Evolutionary conservation across 2,329 filamentous ascomycete genomes (phyloP), one percentile per base, ranked within the genome.

Genomic region (Paracamarosporium sp.): DNA sequence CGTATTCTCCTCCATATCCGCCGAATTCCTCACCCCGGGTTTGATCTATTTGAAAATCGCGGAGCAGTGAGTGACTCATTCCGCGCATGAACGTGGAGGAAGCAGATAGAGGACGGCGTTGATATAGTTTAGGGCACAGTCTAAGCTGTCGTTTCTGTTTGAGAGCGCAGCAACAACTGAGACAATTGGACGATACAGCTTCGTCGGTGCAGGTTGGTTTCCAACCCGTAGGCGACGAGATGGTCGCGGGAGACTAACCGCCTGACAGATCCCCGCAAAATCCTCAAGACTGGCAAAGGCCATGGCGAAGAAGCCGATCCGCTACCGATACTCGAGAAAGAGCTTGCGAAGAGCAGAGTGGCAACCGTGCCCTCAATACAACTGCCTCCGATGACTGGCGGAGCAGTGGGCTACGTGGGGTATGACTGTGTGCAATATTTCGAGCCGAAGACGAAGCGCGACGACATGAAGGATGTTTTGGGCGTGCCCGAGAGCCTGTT

Each of bases 341-440:
- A 97, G 79, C 85, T 99, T 43, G 85, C 87, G 17, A 83, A 90
- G 71, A 90, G 88, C 76, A 86, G 91, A 25, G 91, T 97, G 62
- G 90, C 93, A 31, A 86, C 91, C 38, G 87, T 99, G 3, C 93
- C 95, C 0, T 91, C 89, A 1, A 81, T 98, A 70, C 86, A 86
- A 68, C 84, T 99, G 35, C 95, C 95, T 50, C 91, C 92, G 25
- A 82, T 99, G 79, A 92, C 91, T 0, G 95, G 93, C 38, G 95
- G 95, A 48, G 95, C 93, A 12, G 92, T 99, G 69, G 95, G 95
- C 58, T 99, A 98, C 76, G 92, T 98, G 5, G 93, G 93, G 52
- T 99, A 99, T 74, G 95, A 99, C 76, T 99, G 95, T 77, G 92
- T 99, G 69, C 89, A 90, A 72, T 98, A 98, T 79, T 99, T 99